Base-by-base conservation (phyloP, 2,329 filamentous ascomycete species). In the Diaporthe batatas region DNA sequence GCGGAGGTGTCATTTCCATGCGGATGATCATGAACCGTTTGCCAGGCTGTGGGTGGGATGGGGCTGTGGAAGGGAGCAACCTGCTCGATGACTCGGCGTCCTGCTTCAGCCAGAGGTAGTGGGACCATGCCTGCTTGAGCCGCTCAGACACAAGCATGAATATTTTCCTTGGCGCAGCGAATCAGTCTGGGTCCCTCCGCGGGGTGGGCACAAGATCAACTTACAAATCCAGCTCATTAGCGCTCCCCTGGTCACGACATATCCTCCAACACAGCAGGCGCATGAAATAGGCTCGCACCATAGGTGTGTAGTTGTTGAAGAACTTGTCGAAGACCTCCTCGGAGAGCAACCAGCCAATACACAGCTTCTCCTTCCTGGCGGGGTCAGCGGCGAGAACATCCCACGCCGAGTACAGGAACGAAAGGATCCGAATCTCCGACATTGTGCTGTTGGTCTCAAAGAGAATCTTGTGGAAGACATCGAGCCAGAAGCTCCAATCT, bases 251-350 rank as follows among this genome's bases (percentile, higher is more conserved):
- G 78, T 93, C 93, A 75, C 95, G 89, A 76, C 93, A 96, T 62
- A 98, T 86, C 73, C 95, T 90, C 95, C 95, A 98, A 82, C 94
- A 97, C 29, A 98, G 83, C 65, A 98, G 84, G 59, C 95, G 93
- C 89, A 97, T 96, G 80, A 92, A 98, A 81, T 98, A 98, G 18
- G 94, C 93, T 74, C 95, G 90, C 29, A 98, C 94, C 95, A 98
- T 97, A 0, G 95, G 94, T 79, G 94, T 97, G 95, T 95, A 98
- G 79, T 98, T 94, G 79, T 93, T 96, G 83, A 98, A 98, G 74
- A 94, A 91, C 74, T 90, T 90, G 79, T 93, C 91, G 80, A 98
- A 98, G 2, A 92, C 89, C 34, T 91, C 87, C 70, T 93, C 91
- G 8, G 91, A 88, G 16, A 98, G 84, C 51, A 98, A 83, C 86